These are phyloP conservation scores for Eudorina sp. DNA, from an alignment of 139 green algal species.

Conservation along the genomic window DNA sequence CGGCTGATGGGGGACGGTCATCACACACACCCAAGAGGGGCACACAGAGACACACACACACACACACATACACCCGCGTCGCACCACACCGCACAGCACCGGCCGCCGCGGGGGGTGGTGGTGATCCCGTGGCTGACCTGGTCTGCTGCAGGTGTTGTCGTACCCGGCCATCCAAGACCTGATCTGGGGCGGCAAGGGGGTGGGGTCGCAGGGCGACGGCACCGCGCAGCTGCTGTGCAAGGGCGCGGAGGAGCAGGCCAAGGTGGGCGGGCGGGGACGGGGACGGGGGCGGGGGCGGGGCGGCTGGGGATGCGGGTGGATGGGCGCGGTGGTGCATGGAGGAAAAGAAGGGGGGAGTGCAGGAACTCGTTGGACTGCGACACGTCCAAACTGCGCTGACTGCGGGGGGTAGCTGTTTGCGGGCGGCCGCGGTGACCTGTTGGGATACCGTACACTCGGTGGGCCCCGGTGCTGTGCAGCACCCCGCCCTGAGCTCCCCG, in stretches of 20 bases:
- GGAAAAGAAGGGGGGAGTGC: neutral
- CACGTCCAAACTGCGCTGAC: too few species aligned
- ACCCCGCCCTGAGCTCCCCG: too few species aligned
- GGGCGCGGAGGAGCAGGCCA: conserved; percentile 54
- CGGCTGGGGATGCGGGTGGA: neutral
- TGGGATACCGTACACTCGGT: too few species aligned
- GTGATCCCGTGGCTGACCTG: too few species aligned
- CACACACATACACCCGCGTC: neutral
- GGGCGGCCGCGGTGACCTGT: too few species aligned
- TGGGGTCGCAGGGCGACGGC: conserved; percentile 83
- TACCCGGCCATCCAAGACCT: conserved; percentile 64
- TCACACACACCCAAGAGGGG: neutral
- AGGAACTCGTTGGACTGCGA: too few species aligned
- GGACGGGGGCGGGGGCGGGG: neutral
- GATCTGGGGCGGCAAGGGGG: conserved; percentile 81
- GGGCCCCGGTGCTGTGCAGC: too few species aligned
- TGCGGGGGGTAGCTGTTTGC: too few species aligned
- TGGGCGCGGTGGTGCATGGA: neutral
- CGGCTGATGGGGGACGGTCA: neutral
- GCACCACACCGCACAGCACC: too few species aligned
- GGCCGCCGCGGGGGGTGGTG: too few species aligned
- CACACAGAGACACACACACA: neutral
- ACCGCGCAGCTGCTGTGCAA: conserved; percentile 81
- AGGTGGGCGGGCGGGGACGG: conserved; percentile 12
- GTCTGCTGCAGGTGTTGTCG: conserved; percentile 54